A percentile compares a stretch with the other conserved stretches of the same genome.
Conservation (phyloP, 352 stramenopile species). For the Phytophthora colocasiae region DNA sequence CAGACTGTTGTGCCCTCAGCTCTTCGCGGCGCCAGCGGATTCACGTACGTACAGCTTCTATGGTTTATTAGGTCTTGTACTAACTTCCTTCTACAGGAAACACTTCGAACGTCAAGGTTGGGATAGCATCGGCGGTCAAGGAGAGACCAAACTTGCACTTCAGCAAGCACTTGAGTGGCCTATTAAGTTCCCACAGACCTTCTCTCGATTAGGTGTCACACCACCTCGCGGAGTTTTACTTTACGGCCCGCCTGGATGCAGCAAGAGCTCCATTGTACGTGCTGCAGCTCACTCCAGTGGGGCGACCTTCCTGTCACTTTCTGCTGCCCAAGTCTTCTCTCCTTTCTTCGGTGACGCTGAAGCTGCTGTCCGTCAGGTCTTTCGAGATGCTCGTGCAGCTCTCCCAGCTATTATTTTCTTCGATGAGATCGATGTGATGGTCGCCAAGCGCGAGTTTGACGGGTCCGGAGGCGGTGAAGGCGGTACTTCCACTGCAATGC, state of each 20-base stretch:
- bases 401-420: conserved; percentile 94
- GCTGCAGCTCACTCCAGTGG: conserved; percentile 78
- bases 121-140: conserved; percentile 81
- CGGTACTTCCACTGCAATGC: conserved; percentile 73
- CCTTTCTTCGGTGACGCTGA: conserved; percentile 92
- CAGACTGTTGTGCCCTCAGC: conserved; percentile 68
- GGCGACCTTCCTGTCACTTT: conserved; percentile 89
- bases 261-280: conserved; percentile 91
- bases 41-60: conserved; percentile 47
- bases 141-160: conserved; percentile 73
- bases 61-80: conserved; percentile 1
- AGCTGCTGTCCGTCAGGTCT: conserved; percentile 80
- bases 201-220: conserved; percentile 72
- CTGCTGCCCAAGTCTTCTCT: conserved; percentile 88
- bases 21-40: conserved; percentile 63
- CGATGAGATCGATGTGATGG: conserved; percentile 90
- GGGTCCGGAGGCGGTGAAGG: conserved; percentile 40
- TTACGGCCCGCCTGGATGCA: conserved; percentile 91
- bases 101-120: conserved; percentile 67
- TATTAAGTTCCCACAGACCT: conserved; percentile 76
- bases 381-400: conserved; percentile 76
- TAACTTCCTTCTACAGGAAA: conserved; percentile 40
- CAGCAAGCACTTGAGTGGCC: conserved; percentile 92
- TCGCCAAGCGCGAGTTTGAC: conserved; percentile 81
- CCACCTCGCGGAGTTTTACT: conserved; percentile 86